A percentile compares a stretch with the other conserved stretches of the same genome.
These are phyloP conservation scores for Diaporthe sp. DNA, from an alignment of 2,329 filamentous ascomycete species.

Conservation along the genomic window DNA sequence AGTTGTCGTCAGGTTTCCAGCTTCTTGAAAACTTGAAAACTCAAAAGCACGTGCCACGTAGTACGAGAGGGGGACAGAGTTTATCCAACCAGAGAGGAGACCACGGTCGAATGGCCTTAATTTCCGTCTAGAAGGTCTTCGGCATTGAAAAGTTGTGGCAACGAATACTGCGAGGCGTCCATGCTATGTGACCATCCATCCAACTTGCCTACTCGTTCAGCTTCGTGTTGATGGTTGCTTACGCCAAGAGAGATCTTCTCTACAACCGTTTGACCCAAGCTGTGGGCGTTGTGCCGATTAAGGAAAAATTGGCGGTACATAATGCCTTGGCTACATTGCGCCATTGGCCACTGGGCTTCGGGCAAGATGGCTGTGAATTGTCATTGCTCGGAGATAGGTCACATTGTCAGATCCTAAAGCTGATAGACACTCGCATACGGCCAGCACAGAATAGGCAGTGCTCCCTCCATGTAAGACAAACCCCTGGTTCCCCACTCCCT, in stretches of 20 bases:
- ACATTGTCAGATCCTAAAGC: not conserved
- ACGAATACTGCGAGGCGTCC: not conserved
- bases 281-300: not conserved
- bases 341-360: not conserved
- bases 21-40: not conserved
- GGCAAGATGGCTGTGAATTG: not conserved
- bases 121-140: not conserved
- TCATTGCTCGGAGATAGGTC: slow-evolving; percentile 6
- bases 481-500: not conserved
- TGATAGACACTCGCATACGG: not conserved
- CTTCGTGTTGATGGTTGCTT: not conserved
- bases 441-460: too few species aligned
- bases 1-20: too few species aligned
- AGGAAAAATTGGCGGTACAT: not conserved
- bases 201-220: not conserved
- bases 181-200: not conserved
- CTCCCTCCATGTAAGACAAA: not conserved
- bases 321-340: not conserved
- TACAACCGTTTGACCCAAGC: not conserved
- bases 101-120: not conserved
- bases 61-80: not conserved
- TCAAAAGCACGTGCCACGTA: not conserved
- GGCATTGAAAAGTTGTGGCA: not conserved
- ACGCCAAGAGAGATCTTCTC: slow-evolving; percentile 18
- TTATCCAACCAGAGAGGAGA: too few species aligned